Evolutionary conservation across 2,329 filamentous ascomycete species (phyloP).

Genomic region (Fusarium compactum): DNA sequence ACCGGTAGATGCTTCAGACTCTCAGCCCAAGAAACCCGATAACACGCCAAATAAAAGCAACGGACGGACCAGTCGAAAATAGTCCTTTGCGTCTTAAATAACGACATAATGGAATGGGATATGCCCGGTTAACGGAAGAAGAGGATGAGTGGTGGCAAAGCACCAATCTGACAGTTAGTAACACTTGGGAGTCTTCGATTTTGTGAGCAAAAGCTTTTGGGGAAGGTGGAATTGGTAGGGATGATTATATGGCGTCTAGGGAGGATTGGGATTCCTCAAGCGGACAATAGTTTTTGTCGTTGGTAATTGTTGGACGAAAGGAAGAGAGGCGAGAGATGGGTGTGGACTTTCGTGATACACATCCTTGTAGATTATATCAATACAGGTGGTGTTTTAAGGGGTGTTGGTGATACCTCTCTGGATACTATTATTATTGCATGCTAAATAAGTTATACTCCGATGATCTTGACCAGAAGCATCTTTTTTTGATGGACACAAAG

Average conservation of each 20-base stretch:
- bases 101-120: conserved; percentile 9
- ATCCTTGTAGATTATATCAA: conserved; percentile 41
- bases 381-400: conserved; percentile 18
- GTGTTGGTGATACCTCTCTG: conserved; percentile 13
- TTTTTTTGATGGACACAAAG: neutral
- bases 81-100: neutral
- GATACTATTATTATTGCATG: neutral
- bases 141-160: conserved; percentile 6
- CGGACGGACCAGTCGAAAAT: conserved; percentile 5
- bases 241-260: conserved; percentile 47
- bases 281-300: conserved; percentile 37
- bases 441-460: conserved; percentile 12
- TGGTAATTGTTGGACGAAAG: conserved; percentile 36
- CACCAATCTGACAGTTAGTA: conserved; percentile 23
- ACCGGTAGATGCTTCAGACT: conserved; percentile 26
- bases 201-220: conserved; percentile 47
- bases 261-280: conserved; percentile 44
- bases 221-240: conserved; percentile 41
- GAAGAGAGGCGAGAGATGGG: conserved; percentile 5
- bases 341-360: conserved; percentile 39
- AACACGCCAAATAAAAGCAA: conserved; percentile 25
- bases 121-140: conserved; percentile 19
- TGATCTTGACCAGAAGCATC: conserved; percentile 2
- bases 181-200: conserved; percentile 42
- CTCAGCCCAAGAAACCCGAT: conserved; percentile 5